Conservation (phyloP, 495 filamentous ascomycete genomes). For the Mytilinidion resinicola region DNA sequence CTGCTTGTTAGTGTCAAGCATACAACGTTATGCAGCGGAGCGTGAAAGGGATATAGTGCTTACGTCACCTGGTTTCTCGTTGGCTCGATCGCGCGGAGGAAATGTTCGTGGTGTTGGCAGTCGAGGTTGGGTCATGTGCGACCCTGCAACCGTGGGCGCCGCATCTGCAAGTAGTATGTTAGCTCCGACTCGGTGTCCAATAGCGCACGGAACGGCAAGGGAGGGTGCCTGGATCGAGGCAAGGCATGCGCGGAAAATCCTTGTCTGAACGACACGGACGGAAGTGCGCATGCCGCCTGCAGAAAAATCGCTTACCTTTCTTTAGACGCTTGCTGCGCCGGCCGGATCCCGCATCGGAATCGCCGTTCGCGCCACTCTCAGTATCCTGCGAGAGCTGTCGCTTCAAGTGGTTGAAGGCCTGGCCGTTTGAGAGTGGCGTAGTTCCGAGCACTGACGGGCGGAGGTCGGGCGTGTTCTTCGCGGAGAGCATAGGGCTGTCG, state of each 20-base stretch:
- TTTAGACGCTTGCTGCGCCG: constrained; percentile 88
- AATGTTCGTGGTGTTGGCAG: constrained; percentile 63
- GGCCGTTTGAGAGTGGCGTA: constrained; percentile 51
- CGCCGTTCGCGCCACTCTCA: constrained; percentile 53
- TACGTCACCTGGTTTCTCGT: constrained; percentile 70
- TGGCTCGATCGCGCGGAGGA: constrained; percentile 55
- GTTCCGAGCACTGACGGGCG: constrained; percentile 47
- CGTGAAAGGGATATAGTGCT: constrained; percentile 13
- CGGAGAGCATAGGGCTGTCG: constrained; percentile 48
- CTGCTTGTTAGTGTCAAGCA: background rate
- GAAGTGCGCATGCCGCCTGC: constrained; percentile 16
- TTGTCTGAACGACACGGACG: constrained; percentile 20
- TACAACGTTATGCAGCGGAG: background rate
- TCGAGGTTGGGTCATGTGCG: constrained; percentile 91
- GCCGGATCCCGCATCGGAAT: constrained; percentile 63
- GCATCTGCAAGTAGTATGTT: constrained; percentile 54
- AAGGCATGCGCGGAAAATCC: constrained; percentile 20
- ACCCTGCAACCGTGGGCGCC: constrained; percentile 85
- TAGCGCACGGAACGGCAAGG: constrained; percentile 15
- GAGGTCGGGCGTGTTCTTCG: constrained; percentile 55
- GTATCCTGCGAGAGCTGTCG: constrained; percentile 76
- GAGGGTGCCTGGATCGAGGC: constrained; percentile 20
- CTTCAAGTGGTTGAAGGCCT: constrained; percentile 59
- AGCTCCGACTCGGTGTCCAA: constrained; percentile 29
- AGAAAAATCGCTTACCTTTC: constrained; percentile 58